Evolutionary conservation across 805 yeast species (phyloP).

Genomic region (Candida stauntonica): DNA sequence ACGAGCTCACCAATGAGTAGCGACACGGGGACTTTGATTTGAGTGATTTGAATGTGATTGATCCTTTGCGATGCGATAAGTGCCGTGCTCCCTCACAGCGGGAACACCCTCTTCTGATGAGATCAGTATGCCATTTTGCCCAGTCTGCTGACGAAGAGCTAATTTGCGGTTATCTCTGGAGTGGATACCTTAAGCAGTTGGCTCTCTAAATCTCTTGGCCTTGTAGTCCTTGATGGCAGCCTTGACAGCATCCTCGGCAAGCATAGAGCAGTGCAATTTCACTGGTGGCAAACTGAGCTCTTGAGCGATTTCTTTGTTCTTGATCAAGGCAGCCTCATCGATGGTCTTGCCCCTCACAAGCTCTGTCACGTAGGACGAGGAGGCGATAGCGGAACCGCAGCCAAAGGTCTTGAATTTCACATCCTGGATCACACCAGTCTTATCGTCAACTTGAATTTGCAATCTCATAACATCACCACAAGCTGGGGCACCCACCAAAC

Average conservation of each 20-base stretch:
- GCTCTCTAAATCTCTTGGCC: constrained; percentile 55
- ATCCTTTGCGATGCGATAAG: too few species aligned
- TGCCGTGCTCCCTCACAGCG: too few species aligned
- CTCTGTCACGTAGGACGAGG: constrained; percentile 92
- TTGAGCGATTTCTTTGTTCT: constrained; percentile 91
- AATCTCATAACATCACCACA: constrained; percentile 99
- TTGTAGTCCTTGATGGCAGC: constrained; percentile 94
- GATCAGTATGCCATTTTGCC: too few species aligned
- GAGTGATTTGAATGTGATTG: too few species aligned
- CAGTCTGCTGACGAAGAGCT: too few species aligned
- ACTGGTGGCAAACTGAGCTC: constrained; percentile 96
- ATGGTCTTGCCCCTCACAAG: constrained; percentile 90
- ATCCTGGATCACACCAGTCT: constrained; percentile 85
- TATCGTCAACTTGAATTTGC: constrained; percentile 89
- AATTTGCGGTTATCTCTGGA: too few species aligned
- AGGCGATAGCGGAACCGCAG: constrained; percentile 98
- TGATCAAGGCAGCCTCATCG: constrained; percentile 89
- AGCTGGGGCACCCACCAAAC: constrained; percentile 98
- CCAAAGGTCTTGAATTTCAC: constrained; percentile 98
- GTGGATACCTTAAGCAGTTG: constrained; percentile 5
- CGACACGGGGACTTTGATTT: too few species aligned
- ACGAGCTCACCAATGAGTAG: not conserved
- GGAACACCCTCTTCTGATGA: too few species aligned
- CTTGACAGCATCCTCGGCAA: constrained; percentile 98
- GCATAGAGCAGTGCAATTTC: constrained; percentile 95